Evolutionary conservation across 176 grass and related monocot species (phyloP).

Genomic region (Musa beccarii): DNA sequence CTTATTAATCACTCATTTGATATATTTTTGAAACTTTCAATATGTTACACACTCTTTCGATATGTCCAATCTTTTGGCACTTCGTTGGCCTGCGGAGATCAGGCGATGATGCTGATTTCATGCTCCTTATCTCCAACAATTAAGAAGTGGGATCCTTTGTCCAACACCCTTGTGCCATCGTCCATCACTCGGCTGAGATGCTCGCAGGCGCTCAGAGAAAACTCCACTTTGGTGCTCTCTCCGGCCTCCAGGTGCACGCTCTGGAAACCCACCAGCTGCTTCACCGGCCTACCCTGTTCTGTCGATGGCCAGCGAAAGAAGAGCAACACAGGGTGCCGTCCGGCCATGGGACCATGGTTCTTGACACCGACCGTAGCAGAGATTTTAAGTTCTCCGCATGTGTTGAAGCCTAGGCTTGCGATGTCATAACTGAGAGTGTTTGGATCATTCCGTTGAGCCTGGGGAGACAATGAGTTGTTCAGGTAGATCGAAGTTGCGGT

Average conservation of each 20-base stretch:
- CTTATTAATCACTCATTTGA: no score
- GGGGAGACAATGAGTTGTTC: slow-evolving; percentile 21
- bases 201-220: slow-evolving; percentile 63
- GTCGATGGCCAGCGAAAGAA: slow-evolving; percentile 69
- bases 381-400: slow-evolving; percentile 59
- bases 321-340: slow-evolving; percentile 51
- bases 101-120: slow-evolving; percentile 57
- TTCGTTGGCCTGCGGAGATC: slow-evolving; percentile 2
- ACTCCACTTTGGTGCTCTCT: slow-evolving; percentile 43
- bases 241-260: slow-evolving; percentile 46
- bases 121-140: slow-evolving; percentile 52
- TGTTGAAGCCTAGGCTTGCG: slow-evolving; percentile 42
- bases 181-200: slow-evolving; percentile 52
- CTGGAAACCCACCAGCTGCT: slow-evolving; percentile 57
- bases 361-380: slow-evolving; percentile 31
- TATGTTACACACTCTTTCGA: no score
- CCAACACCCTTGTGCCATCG: slow-evolving; percentile 66
- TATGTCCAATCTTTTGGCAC: no score
- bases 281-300: slow-evolving; percentile 40
- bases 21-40: no score
- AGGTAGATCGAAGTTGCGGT: slow-evolving; percentile 24
- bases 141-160: slow-evolving; percentile 62
- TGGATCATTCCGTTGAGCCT: slow-evolving; percentile 17
- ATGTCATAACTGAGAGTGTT: slow-evolving; percentile 35
- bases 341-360: slow-evolving; percentile 18